Evolutionary conservation across 345 rosid species (phyloP).

Genomic region (Kandelia obovata): DNA sequence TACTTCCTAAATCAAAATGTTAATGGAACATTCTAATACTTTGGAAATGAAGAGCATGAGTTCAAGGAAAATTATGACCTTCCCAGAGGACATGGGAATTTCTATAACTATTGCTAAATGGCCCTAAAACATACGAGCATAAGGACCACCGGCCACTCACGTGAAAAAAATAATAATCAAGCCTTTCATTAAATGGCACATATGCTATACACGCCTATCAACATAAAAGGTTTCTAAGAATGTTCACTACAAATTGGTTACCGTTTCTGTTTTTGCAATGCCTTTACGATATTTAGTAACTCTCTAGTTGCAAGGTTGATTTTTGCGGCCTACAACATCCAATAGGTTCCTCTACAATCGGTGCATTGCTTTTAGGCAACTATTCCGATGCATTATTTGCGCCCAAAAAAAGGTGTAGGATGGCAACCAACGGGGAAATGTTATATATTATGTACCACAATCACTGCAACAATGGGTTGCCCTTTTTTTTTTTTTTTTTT

Average conservation of each 20-base stretch:
- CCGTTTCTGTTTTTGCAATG: constrained; percentile 8
- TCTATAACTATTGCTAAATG: background rate
- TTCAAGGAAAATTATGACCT: no score
- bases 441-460: background rate
- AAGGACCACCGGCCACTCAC: background rate
- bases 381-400: constrained; percentile 14
- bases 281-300: constrained; percentile 8
- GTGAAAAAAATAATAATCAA: background rate
- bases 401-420: background rate
- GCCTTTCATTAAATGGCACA: background rate
- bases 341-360: constrained; percentile 10
- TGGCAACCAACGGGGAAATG: constrained; percentile 10
- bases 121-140: background rate
- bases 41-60: no score
- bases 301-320: constrained; percentile 8
- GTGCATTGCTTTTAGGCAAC: constrained; percentile 5
- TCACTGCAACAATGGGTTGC: constrained; percentile 17
- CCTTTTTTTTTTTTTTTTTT: constrained; percentile 2
- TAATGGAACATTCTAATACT: no score
- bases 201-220: background rate
- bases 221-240: background rate
- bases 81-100: no score
- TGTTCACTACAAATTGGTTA: constrained; percentile 6
- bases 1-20: no score
- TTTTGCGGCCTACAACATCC: constrained; percentile 22